Conservation (phyloP, 148 eudicot species). For the Rheum nobile region DNA sequence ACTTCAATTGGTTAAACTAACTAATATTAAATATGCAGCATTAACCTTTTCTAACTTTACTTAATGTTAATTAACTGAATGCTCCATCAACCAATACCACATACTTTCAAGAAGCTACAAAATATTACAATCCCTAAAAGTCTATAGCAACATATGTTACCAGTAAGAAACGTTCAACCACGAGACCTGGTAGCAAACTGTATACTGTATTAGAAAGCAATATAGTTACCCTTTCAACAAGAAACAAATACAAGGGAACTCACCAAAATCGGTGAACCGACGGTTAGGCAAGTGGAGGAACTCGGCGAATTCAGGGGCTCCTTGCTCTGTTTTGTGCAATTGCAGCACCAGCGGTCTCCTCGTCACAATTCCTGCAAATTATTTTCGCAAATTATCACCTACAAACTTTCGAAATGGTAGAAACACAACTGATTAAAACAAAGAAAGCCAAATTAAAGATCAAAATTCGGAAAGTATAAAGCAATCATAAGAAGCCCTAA, state of each 20-base stretch:
- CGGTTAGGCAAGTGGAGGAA: constrained; percentile 75
- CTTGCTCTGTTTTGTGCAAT: constrained; percentile 67
- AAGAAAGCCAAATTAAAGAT: not conserved
- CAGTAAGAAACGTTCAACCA: not conserved
- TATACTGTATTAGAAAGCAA: not conserved
- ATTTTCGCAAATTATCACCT: not conserved
- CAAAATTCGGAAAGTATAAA: not conserved
- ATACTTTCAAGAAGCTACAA: not conserved
- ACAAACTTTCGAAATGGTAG: not conserved
- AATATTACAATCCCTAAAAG: not conserved
- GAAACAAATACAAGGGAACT: constrained; percentile 1
- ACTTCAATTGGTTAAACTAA: not conserved
- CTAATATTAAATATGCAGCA: too few species aligned
- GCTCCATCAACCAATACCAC: not conserved
- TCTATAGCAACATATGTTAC: not conserved
- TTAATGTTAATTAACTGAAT: not conserved
- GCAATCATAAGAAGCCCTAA: constrained; percentile 13
- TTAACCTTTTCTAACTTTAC: not conserved
- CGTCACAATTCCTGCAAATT: constrained; percentile 74
- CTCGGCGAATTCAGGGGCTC: constrained; percentile 75
- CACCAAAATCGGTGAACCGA: constrained; percentile 72
- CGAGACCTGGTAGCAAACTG: not conserved
- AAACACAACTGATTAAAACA: not conserved
- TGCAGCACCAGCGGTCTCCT: constrained; percentile 92
- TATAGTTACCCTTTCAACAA: not conserved